Percentiles rank a stretch among this genome's conserved stretches.
Evolutionary conservation across 1,284 basidiomycete genomes (phyloP).

Genomic region (Agaricales sp.): DNA sequence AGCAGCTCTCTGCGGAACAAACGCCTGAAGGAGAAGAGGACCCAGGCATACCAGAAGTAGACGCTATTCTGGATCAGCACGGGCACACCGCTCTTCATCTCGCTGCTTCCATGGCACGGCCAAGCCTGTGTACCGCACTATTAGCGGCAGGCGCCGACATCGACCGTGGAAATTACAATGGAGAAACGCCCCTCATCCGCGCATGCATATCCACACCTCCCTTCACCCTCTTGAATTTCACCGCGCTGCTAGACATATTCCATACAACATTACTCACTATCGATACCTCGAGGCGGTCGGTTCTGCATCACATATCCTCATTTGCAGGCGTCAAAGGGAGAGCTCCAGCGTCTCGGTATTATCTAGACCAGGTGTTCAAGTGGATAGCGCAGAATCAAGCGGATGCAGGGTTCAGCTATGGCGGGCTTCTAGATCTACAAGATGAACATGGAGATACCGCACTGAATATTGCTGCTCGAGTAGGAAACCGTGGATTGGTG

Average conservation of each 20-base stretch:
- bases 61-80: slow-evolving; percentile 85
- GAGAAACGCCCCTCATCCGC: slow-evolving; percentile 92
- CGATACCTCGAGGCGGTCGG: slow-evolving; percentile 82
- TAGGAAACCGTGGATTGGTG: slow-evolving; percentile 87
- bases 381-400: slow-evolving; percentile 56
- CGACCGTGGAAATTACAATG: slow-evolving; percentile 84
- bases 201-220: slow-evolving; percentile 87
- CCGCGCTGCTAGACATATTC: slow-evolving; percentile 53
- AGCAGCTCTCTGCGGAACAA: slow-evolving; percentile 11
- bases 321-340: slow-evolving; percentile 88
- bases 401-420: slow-evolving; percentile 63
- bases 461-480: slow-evolving; percentile 88
- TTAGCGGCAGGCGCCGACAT: slow-evolving; percentile 73
- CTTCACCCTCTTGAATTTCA: slow-evolving; percentile 74
- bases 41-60: slow-evolving; percentile 24
- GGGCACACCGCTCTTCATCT: slow-evolving; percentile 94
- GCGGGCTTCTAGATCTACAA: slow-evolving; percentile 81
- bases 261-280: slow-evolving; percentile 77
- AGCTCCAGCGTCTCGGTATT: slow-evolving; percentile 79
- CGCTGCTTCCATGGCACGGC: slow-evolving; percentile 79
- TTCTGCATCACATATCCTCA: slow-evolving; percentile 91
- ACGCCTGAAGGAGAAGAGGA: neutral
- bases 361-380: slow-evolving; percentile 84
- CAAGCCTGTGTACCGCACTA: slow-evolving; percentile 57
- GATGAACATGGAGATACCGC: slow-evolving; percentile 97